Base-by-base conservation (phyloP, 2,329 filamentous ascomycete genomes). In the Cytospora paraplurivora region DNA sequence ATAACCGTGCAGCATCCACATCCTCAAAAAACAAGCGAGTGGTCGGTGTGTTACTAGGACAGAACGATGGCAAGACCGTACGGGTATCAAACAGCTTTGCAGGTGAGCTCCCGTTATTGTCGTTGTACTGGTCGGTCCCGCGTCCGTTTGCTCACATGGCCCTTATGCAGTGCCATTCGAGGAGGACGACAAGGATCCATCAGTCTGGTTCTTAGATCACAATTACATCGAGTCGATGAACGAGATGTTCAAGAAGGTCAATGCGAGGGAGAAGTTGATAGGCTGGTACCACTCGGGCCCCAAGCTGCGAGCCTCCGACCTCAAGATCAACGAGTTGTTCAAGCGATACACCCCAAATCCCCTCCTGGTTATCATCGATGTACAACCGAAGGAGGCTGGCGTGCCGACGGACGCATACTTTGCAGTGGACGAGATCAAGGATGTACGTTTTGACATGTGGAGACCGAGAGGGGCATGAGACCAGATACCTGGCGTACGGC, bases 181-280 rank as follows among this genome's bases (percentile, higher is more conserved):
- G 79, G 95, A 99, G 81, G 95, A 99, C 76, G 95, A 97, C 73
- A 97, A 96, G 80, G 93, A 99, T 76, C 94, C 94, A 4, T 96
- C 94, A 41, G 95, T 99, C 75, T 99, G 95, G 95, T 99, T 98
- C 76, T 81, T 99, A 69, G 95, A 99, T 77, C 95, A 99, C 85
- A 98, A 98, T 85, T 99, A 97, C 74, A 91, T 99, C 77, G 95
- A 99, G 79, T 92, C 90, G 71, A 99, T 99, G 95, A 96, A 95
- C 81, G 95, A 98, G 78, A 99, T 99, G 95, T 99, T 99, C 86
- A 99, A 99, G 84, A 98, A 98, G 82, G 93, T 99, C 84, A 99
- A 99, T 81, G 95, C 95, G 66, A 85, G 92, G 68, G 95, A 99
- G 82, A 98, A 98, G 87, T 85, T 99, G 76, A 96, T 99, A 84